A percentile compares a stretch with the other conserved stretches of the same genome.
phyloP scores from a whole-genome alignment of 108 stramenopile genomes.

The Schizochytrium sp. region DNA sequence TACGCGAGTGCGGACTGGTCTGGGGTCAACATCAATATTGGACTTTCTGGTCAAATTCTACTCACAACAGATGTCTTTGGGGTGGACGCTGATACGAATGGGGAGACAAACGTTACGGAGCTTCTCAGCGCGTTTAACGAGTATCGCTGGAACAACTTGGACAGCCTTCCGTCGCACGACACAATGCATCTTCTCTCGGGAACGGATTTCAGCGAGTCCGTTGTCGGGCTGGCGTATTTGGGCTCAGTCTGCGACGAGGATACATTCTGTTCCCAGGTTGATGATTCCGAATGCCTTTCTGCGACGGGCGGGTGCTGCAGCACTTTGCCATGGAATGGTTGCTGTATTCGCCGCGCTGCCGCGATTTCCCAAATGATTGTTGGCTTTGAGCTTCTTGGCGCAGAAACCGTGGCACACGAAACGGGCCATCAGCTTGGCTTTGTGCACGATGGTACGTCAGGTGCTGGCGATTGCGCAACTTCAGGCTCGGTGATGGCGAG shows the following conservation, averaged over 20 bases:
- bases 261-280: neutral
- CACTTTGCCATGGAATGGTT: neutral
- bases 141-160: neutral
- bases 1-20: neutral
- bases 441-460: neutral
- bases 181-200: neutral
- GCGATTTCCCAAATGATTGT: neutral
- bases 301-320: neutral
- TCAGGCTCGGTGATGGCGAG: neutral
- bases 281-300: neutral
- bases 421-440: neutral
- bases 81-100: neutral
- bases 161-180: neutral
- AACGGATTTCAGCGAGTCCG: neutral
- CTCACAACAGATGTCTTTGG: neutral
- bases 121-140: neutral
- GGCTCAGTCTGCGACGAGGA: neutral
- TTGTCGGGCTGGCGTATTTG: neutral
- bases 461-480: neutral
- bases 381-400: neutral
- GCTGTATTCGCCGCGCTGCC: neutral
- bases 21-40: neutral
- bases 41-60: neutral
- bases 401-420: neutral
- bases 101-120: neutral